Percentiles rank a stretch among this genome's conserved stretches.
phyloP scores from a whole-genome alignment of 2,329 filamentous ascomycete genomes.

The Aspergillus nomiae region DNA sequence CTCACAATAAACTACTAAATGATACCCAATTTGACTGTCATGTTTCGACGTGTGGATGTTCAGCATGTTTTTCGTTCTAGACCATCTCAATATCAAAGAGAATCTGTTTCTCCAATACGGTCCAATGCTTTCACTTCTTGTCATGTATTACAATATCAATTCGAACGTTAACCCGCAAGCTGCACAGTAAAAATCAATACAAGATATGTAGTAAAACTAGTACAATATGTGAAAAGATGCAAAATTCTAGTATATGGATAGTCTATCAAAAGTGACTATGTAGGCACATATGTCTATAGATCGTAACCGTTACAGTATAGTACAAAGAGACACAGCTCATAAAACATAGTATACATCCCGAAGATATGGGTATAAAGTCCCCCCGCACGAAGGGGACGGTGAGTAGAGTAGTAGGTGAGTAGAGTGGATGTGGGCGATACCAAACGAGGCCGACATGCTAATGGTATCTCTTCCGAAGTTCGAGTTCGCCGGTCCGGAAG shows the following conservation, averaged over 20 bases:
- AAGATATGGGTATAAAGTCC: not conserved
- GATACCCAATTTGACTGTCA: not conserved
- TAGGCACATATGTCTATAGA: not conserved
- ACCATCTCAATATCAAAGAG: constrained; percentile 1
- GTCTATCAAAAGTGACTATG: not conserved
- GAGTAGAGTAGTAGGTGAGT: not conserved
- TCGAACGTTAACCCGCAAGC: not conserved
- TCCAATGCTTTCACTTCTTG: not conserved
- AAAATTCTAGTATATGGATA: not conserved
- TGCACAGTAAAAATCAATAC: not conserved
- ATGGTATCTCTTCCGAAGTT: not conserved
- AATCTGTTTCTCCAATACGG: no score
- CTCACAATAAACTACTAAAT: not conserved
- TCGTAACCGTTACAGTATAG: not conserved
- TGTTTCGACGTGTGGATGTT: not conserved
- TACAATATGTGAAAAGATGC: not conserved
- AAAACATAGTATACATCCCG: not conserved
- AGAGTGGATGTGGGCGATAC: not conserved
- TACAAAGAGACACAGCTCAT: not conserved
- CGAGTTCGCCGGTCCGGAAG: constrained; percentile 22
- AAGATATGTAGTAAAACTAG: not conserved
- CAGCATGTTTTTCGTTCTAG: not conserved
- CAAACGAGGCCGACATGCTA: not conserved
- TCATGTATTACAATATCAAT: not conserved
- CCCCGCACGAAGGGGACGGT: not conserved